Evolutionary conservation across 2,329 filamentous ascomycete genomes (phyloP), one percentile per base, ranked within the genome.

Genomic region (Tetracladium maxilliforme): DNA sequence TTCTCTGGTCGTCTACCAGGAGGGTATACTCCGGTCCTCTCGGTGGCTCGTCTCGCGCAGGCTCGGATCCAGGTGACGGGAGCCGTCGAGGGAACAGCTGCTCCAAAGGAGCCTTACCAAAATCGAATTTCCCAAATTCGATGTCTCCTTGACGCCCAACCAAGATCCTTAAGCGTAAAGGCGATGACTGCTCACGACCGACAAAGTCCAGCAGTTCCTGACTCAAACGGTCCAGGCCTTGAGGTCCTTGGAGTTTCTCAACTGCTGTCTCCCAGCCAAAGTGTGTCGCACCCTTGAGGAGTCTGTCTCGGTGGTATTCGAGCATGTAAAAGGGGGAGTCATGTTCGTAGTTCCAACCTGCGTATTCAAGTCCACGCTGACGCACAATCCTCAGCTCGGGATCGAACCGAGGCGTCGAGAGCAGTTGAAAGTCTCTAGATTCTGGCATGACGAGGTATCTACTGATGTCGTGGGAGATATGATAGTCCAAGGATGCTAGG

Each of bases 281-380:
- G 35, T 73, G 44, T 5, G 39, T 45, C 5, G 70, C 69, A 10
- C 69, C 70, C 29, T 55, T 63, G n/a, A 83, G 57, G 44, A 93
- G 65, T 26, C 84, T 75, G 44, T 86, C 77, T 22, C 71, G 68
- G 46, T 93, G 84, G 37, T 75, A 74, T 30, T 71, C 60, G 10
- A 90, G 64, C 62, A 92, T 82, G 48, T 92, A 92, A 37, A 82
- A 73, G 0, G 74, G 66, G 7, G 70, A 79, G 6, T 53, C 42
- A 14, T 56, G 49, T 14, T 41, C 34, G 37, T 54, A 58, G 39
- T 71, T 72, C 52, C 60, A 74, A 11, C 57, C 64, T 20, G 56
- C 47, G 31, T 58, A 41, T 16, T 39, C 31, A 16, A 56, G 43
- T 2, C 44, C 45, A 17, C 41, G 38, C 27, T n/a, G n/a, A n/a